These are phyloP conservation scores for Rhizopogon rudus DNA, from an alignment of 768 basidiomycete genomes.

Conservation along the genomic window DNA sequence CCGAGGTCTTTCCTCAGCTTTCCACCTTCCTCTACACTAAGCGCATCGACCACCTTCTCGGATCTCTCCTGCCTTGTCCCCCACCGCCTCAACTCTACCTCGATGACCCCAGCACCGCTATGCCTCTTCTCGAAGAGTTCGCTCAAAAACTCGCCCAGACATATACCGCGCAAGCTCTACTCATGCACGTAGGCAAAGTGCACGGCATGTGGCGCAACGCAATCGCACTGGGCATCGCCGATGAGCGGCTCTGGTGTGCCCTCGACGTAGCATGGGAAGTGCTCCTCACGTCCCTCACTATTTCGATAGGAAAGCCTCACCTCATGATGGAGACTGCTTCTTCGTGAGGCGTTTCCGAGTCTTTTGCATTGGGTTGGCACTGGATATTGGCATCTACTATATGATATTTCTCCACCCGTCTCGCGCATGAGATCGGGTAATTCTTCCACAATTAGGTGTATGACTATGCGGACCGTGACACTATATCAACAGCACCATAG, in stretches of 20 bases:
- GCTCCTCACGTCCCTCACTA: constrained; percentile 36
- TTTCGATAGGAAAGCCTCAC: constrained; percentile 19
- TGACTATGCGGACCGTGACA: constrained; percentile 13
- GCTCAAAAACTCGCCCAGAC: constrained; percentile 11
- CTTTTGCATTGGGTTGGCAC: neutral
- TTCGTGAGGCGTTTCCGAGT: neutral
- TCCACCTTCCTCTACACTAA: constrained; percentile 68
- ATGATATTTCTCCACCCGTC: constrained; percentile 2
- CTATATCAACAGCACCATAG: neutral
- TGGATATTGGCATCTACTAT: constrained; percentile 8
- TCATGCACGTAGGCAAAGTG: constrained; percentile 29
- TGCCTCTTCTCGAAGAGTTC: constrained; percentile 10
- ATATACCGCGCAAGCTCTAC: constrained; percentile 22
- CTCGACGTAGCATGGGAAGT: constrained; percentile 48
- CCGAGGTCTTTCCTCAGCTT: constrained; percentile 61
- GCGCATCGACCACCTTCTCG: constrained; percentile 52
- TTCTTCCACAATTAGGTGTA: constrained; percentile 14
- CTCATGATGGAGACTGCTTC: constrained; percentile 3
- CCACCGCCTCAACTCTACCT: constrained; percentile 19
- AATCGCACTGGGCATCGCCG: constrained; percentile 45
- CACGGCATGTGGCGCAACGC: constrained; percentile 50
- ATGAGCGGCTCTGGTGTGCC: constrained; percentile 39
- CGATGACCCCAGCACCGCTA: constrained; percentile 17
- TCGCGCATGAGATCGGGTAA: constrained; percentile 1
- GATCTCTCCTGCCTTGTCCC: constrained; percentile 52